These are phyloP conservation scores for Herpomyces periplanetae DNA, from an alignment of 2,329 filamentous ascomycete genomes.

Conservation along the genomic window DNA sequence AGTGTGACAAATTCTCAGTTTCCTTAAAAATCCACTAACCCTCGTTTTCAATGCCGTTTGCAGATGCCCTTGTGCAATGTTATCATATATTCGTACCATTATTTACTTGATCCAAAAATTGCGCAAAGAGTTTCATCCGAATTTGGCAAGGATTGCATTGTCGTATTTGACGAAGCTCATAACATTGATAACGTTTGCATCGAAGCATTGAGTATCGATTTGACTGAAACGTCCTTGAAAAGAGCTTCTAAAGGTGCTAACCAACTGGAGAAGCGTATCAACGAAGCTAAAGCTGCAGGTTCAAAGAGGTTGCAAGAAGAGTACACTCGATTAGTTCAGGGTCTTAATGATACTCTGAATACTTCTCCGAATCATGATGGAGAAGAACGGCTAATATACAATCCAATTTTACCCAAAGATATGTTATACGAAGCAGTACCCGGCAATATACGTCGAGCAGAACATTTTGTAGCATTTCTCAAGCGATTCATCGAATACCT, in stretches of 20 bases:
- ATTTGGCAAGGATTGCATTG: slow-evolving; percentile 85
- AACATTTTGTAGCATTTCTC: slow-evolving; percentile 77
- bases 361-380: slow-evolving; percentile 18
- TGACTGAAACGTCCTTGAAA: slow-evolving; percentile 70
- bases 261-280: slow-evolving; percentile 61
- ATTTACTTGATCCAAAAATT: slow-evolving; percentile 86
- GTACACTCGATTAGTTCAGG: slow-evolving; percentile 77
- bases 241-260: slow-evolving; percentile 64
- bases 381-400: slow-evolving; percentile 1
- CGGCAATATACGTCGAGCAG: slow-evolving; percentile 72
- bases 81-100: slow-evolving; percentile 98
- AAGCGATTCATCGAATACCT: slow-evolving; percentile 93
- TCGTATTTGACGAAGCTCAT: slow-evolving; percentile 93
- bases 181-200: slow-evolving; percentile 99
- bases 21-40: slow-evolving; percentile 4
- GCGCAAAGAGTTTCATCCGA: slow-evolving; percentile 79
- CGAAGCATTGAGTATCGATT: slow-evolving; percentile 74
- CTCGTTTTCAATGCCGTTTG: slow-evolving; percentile 1
- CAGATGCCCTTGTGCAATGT: slow-evolving; percentile 97
- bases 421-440: slow-evolving; percentile 78
- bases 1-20: slow-evolving; percentile 5
- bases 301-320: slow-evolving; percentile 75
- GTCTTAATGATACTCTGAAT: slow-evolving; percentile 76
- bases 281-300: slow-evolving; percentile 80
- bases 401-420: slow-evolving; percentile 28